Base-by-base conservation (phyloP, 441 rosid species). In the Populus tomentosa region DNA sequence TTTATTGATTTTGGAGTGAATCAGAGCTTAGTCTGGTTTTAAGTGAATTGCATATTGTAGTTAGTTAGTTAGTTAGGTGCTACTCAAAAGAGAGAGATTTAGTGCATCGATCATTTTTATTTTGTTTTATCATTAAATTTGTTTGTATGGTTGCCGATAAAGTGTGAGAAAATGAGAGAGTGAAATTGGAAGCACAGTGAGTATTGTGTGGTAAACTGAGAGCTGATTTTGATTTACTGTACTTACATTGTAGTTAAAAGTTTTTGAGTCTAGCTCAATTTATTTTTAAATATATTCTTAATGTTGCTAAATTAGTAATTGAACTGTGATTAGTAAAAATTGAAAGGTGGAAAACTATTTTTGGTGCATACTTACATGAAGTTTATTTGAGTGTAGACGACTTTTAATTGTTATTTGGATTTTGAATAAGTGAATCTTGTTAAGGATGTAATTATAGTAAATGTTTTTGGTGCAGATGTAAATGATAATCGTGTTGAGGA, bases 401-500 rank as follows among this genome's bases (percentile, higher is more conserved):
- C 13, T 23, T 73, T 32, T 32, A 61, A 21, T 61, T 61, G 26
- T 61, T 61, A 21, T 61, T 61, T 61, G 28, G 28, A 61, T 21
- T n/a, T 3, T 21, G 26, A 61, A 59, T 9, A 61, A 21, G 6
- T 61, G 65, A 9, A 21, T 61, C 24, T 59, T 61, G 10, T 61
- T 61, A 10, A 9, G 10, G 26, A 53, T 46, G 73, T 36, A 20
- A 30, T 68, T 33, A 10, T 56, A 46, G 65, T 75, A 69, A 38
- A 62, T 73, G 53, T 61, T 5, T 67, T 10, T 71, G 78, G 66
- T 78, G 87, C 88, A 90, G 97, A 81, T 35, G 59, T 77, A 24
- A 76, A 38, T 79, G 82, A 73, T 66, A 78, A 78, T 77, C 77
- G 7, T 42, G 88, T 82, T 67, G 90, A 84, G 74, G 88, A 85